Evolutionary conservation across 2,329 filamentous ascomycete species (phyloP), one percentile per base, ranked within the genome.

Genomic region (Triangularia setosa): DNA sequence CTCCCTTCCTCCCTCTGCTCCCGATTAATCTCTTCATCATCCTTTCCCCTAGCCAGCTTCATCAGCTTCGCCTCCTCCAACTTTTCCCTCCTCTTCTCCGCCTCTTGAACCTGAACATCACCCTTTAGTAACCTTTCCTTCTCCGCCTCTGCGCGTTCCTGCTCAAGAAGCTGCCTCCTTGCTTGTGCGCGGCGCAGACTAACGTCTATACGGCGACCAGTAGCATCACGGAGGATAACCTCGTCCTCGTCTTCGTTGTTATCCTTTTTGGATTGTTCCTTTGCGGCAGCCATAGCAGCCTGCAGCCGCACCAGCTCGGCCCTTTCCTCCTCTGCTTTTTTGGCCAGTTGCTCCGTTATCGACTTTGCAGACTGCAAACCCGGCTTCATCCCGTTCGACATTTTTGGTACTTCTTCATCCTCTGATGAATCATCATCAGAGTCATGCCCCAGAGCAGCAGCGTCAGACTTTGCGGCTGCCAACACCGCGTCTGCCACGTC

Each of bases 201-300:
- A 24, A 98, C 86, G 73, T 99, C 96, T 68, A 99, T 93, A 62
- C 96, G 89, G n/a, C 93, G 86, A 12, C 95, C 95, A 2, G 91
- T 95, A 11, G 96, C 95, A 77, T 99, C 95, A 71, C 95, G 90
- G 75, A 98, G 97, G 24, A 97, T 93, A 0, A 94, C 96, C 77
- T 97, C 92, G 30, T 85, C 84, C 64, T 80, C 78, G 21, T 65
- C 67, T n/a, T 69, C 69, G 16, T 18, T 70, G 74, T 69, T 71
- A 76, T 14, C 14, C 16, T 40, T 14, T 16, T 40, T 40, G 14
- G 14, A 44, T 70, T 71, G 4, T 62, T 61, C 3, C 62, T 61
- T 30, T 69, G 64, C 60, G 74, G 67, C 6, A 61, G 64, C 14
- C 35, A 40, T 40, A 4, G 35, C 35, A 23, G 40, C 5, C 7